A percentile compares a stretch with the other conserved stretches of the same genome.
phyloP scores from a whole-genome alignment of 768 basidiomycete species.

The Calvatia gigantea region DNA sequence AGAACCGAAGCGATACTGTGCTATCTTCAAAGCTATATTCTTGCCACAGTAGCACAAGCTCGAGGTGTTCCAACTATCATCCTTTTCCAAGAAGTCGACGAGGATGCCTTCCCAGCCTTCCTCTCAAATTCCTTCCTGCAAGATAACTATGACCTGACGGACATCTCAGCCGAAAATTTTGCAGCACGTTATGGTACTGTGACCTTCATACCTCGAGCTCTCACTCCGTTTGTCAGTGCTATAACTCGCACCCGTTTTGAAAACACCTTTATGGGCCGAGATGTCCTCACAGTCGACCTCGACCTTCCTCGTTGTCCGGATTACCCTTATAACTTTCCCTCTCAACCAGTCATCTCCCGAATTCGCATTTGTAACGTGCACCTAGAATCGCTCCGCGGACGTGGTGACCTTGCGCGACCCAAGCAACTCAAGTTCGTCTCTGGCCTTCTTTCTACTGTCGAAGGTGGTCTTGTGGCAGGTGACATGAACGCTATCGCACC shows the following conservation, averaged over 20 bases:
- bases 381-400: constrained; percentile 7
- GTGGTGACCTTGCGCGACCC: constrained; percentile 4
- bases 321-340: constrained; percentile 4
- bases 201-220: not conserved
- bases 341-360: not conserved
- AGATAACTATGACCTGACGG: constrained; percentile 5
- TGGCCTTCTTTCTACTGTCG: not conserved
- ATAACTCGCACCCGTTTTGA: constrained; percentile 1
- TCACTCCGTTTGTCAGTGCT: not conserved
- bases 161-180: not conserved
- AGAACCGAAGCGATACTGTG: constrained; percentile 6
- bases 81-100: constrained; percentile 8
- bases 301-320: not conserved
- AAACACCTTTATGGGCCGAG: constrained; percentile 8
- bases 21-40: not conserved
- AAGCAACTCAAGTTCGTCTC: not conserved
- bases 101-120: not conserved
- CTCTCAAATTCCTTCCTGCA: constrained; percentile 8
- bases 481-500: constrained; percentile 11
- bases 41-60: not conserved
- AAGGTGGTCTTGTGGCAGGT: constrained; percentile 9
- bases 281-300: constrained; percentile 6
- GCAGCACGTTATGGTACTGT: constrained; percentile 1
- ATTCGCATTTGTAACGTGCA: constrained; percentile 8
- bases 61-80: constrained; percentile 4